A percentile compares a stretch with the other conserved stretches of the same genome.
phyloP scores from a whole-genome alignment of 148 eudicot genomes.

The Vaccinium myrtillus region DNA sequence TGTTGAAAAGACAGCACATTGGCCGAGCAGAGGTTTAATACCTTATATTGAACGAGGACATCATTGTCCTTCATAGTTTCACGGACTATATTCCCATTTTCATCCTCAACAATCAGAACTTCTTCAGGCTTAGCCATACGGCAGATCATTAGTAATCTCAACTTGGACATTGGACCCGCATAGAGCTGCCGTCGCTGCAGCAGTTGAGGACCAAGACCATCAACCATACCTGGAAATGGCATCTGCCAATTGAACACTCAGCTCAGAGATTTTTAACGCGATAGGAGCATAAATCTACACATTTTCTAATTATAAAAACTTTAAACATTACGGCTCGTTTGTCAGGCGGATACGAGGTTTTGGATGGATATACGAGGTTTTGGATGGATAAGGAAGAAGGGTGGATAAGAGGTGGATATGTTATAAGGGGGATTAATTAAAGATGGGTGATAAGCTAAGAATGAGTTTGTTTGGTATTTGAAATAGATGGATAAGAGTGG shows the following conservation, averaged over 20 bases:
- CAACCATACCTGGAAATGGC: constrained; percentile 60
- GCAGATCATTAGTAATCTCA: constrained; percentile 86
- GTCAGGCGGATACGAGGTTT: too few species aligned
- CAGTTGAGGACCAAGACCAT: constrained; percentile 73
- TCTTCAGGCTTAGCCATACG: constrained; percentile 99
- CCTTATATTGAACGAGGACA: constrained; percentile 99
- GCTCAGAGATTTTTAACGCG: neutral
- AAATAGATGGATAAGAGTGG: too few species aligned
- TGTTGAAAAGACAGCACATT: neutral
- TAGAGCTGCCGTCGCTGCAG: constrained; percentile 80
- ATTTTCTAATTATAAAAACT: neutral
- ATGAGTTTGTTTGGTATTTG: too few species aligned
- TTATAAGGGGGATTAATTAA: too few species aligned
- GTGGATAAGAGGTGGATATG: too few species aligned
- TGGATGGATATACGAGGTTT: too few species aligned
- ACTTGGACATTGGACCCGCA: constrained; percentile 78
- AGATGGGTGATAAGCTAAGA: too few species aligned
- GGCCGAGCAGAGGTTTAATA: constrained; percentile 24
- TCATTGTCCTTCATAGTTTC: constrained; percentile 99
- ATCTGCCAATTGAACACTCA: constrained; percentile 32
- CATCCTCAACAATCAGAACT: constrained; percentile 98
- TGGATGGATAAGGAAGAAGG: too few species aligned
- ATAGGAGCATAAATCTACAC: neutral
- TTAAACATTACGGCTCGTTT: too few species aligned
- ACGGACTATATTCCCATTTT: constrained; percentile 99